Conservation (phyloP, 169 alveolate genomes). For the Babesia sp. region DNA sequence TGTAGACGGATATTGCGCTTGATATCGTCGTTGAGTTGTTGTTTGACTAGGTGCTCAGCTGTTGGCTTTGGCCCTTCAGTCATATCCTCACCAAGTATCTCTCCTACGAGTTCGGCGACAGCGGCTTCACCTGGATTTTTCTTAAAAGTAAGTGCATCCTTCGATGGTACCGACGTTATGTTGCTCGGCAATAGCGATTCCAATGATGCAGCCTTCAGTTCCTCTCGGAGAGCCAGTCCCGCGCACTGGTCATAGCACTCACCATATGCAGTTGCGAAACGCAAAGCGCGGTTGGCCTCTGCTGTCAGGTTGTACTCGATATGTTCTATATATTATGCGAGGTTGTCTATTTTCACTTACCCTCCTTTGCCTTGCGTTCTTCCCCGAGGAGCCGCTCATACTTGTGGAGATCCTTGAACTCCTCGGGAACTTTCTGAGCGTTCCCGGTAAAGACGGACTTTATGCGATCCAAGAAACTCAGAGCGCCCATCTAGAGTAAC, state of each 20-base stretch:
- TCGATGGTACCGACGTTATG: slow-evolving; percentile 39
- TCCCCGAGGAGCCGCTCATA: slow-evolving; percentile 55
- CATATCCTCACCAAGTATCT: slow-evolving; percentile 54
- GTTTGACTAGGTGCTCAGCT: slow-evolving; percentile 39
- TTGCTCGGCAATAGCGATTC: slow-evolving; percentile 49
- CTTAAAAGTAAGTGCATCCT: slow-evolving; percentile 54
- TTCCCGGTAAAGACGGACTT: slow-evolving; percentile 27
- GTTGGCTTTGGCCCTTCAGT: slow-evolving; percentile 60
- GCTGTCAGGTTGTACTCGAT: not conserved
- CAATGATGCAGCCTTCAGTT: slow-evolving; percentile 41
- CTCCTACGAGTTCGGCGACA: slow-evolving; percentile 55
- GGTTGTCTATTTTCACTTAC: not conserved
- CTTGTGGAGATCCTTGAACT: slow-evolving; percentile 48
- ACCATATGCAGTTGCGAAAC: slow-evolving; percentile 52
- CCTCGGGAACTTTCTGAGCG: slow-evolving; percentile 29
- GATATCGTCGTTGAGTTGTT: slow-evolving; percentile 44
- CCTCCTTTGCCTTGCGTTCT: slow-evolving; percentile 52
- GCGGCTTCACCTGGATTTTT: slow-evolving; percentile 55
- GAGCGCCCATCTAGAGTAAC: slow-evolving; percentile 30
- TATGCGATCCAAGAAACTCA: slow-evolving; percentile 22
- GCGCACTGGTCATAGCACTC: slow-evolving; percentile 67
- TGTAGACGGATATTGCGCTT: slow-evolving; percentile 30
- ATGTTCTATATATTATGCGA: not conserved
- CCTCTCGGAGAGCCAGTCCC: slow-evolving; percentile 50
- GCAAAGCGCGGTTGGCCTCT: slow-evolving; percentile 48